A percentile compares a stretch with the other conserved stretches of the same genome.
Conservation (phyloP, 495 filamentous ascomycete genomes). For the Penicillium macrosclerotiorum region DNA sequence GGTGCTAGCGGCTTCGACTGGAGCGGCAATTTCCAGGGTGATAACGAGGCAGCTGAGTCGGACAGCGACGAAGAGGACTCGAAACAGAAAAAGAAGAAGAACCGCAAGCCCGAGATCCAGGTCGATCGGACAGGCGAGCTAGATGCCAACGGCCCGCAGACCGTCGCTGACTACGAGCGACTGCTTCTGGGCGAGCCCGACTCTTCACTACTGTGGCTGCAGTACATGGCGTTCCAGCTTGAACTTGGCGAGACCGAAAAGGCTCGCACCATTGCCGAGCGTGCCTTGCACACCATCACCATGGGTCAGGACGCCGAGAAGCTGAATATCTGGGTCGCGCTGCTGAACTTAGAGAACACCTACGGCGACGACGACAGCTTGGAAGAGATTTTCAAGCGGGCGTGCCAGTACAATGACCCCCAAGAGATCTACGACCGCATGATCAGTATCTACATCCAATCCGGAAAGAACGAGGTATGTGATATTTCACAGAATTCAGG, state of each 20-base stretch:
- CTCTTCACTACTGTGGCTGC: slow-evolving; percentile 83
- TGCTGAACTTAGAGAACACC: slow-evolving; percentile 89
- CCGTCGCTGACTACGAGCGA: slow-evolving; percentile 86
- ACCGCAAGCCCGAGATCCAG: slow-evolving; percentile 73
- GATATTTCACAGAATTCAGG: no score
- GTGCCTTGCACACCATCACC: slow-evolving; percentile 83
- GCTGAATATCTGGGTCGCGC: slow-evolving; percentile 89
- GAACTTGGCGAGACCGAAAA: slow-evolving; percentile 82
- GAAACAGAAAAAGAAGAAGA: slow-evolving; percentile 74
- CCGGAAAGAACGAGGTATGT: slow-evolving; percentile 67
- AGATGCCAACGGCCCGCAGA: slow-evolving; percentile 86
- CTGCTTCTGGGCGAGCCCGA: slow-evolving; percentile 89
- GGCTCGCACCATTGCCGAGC: slow-evolving; percentile 82
- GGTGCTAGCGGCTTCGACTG: slow-evolving; percentile 83
- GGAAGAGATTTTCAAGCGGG: slow-evolving; percentile 85
- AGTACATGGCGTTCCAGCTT: slow-evolving; percentile 96
- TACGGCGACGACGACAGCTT: slow-evolving; percentile 85
- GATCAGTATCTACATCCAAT: slow-evolving; percentile 91
- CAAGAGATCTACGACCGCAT: slow-evolving; percentile 87
- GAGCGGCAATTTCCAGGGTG: slow-evolving; percentile 59
- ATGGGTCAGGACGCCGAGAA: slow-evolving; percentile 86
- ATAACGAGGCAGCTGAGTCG: slow-evolving; percentile 34
- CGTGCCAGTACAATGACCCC: slow-evolving; percentile 90
- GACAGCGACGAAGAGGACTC: slow-evolving; percentile 53
- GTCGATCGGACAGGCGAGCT: slow-evolving; percentile 86